Evolutionary conservation across 192 early-diverging fungal species (phyloP), one percentile per base, ranked within the genome.

Genomic region (Polychytrium aggregatum): DNA sequence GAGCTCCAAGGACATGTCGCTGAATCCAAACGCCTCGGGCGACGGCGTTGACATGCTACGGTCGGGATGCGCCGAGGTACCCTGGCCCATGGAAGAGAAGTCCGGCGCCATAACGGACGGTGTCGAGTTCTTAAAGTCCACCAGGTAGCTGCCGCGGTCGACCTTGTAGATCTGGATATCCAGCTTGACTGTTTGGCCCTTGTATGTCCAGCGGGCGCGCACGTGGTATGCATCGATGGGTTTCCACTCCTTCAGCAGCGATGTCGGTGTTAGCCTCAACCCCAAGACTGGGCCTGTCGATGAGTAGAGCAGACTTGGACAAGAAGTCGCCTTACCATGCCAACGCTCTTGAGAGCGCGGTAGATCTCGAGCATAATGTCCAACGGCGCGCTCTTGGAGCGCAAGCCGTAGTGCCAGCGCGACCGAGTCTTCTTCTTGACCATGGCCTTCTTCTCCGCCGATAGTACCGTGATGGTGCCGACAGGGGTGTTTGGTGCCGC

Each of bases 331-430:
- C 49, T 46, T 65, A 81, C 79, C 82, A 98, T 94, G 16, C 78
- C 76, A 34, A 90, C 69, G 63, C 87, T 92, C 46, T 82, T 80
- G 44, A 98, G 65, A 0, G 93, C 89, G 13, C 84, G 78, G 67
- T 90, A 98, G 9, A 98, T 91, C 58, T 98, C 96, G 6, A 86
- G 71, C 96, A 98, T 97, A 16, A 98, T 90, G 58, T 97, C 93
- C 31, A 76, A 72, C 0, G 96, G 92, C 22, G 87, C 84, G 52
- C 82, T 85, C 47, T 85, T 75, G 20, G 86, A 89, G 42, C 96
- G 80, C 52, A 98, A 97, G 18, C 96, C 96, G 75, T 95, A 96
- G 67, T 98, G 93, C 96, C 96, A 98, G 62, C 85, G 86, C 4
- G 87, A 81, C 39, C 87, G 67, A 3, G 72, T 64, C 37, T 68